Conservation (phyloP, 768 basidiomycete species). For the Sporobolomyces pararoseus region DNA sequence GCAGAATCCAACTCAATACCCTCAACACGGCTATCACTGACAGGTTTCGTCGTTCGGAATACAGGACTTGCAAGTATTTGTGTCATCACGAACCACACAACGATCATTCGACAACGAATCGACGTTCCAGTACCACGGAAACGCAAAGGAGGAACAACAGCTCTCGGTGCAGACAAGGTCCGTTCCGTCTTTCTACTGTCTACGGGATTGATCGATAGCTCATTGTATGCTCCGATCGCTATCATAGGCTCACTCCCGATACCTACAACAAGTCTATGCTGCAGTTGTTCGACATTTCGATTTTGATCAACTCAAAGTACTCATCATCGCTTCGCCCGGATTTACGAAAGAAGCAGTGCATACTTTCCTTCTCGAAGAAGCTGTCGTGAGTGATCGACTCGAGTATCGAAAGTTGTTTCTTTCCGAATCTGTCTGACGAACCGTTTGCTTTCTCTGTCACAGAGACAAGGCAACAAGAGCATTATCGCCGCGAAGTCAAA, state of each 20-base stretch:
- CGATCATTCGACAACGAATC: slow-evolving; percentile 82
- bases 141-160: slow-evolving; percentile 68
- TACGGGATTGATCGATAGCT: neutral
- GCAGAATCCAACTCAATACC: neutral
- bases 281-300: slow-evolving; percentile 88
- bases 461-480: slow-evolving; percentile 71
- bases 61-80: slow-evolving; percentile 84
- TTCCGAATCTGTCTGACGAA: too few relatives aligned
- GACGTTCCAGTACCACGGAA: slow-evolving; percentile 87
- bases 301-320: slow-evolving; percentile 72
- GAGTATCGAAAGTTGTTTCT: too few relatives aligned
- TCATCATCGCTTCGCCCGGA: slow-evolving; percentile 94
- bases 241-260: slow-evolving; percentile 64
- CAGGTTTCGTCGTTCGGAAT: neutral
- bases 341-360: slow-evolving; percentile 88
- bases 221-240: too few relatives aligned
- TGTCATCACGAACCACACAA: slow-evolving; percentile 93
- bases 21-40: neutral
- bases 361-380: slow-evolving; percentile 77
- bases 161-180: slow-evolving; percentile 81
- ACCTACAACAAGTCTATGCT: slow-evolving; percentile 78
- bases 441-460: too few relatives aligned
- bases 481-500: slow-evolving; percentile 77
- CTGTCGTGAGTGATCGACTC: slow-evolving; percentile 51
- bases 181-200: slow-evolving; percentile 1